Evolutionary conservation across 2,329 filamentous ascomycete species (phyloP), one percentile per base, ranked within the genome.

Genomic region (Ophiostoma quercus): DNA sequence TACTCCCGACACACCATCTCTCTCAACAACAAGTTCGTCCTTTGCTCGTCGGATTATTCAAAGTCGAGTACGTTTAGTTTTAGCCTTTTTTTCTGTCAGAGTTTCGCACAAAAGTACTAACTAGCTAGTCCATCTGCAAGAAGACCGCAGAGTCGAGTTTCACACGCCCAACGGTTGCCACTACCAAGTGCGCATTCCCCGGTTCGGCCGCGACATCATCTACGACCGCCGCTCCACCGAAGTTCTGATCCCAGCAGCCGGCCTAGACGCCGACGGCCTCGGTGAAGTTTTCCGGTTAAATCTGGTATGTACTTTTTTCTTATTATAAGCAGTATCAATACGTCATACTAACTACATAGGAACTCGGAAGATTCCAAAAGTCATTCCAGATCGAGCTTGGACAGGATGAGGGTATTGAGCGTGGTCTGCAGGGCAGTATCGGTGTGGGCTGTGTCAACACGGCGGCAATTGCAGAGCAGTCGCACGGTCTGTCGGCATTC

Each of bases 231-330:
- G 88, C 67, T 90, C 90, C 2, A 89, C 94, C 1, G 95, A 99
- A 77, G 92, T 92, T 4, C 84, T 98, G 22, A 83, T 99, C 22
- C 94, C 95, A 0, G 84, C 94, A 0, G 94, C 97, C 0, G 95
- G 95, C 7, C 86, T 97, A 22, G 95, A 96, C 76, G 82, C 85
- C 1, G 92, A 97, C 71, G 92, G 93, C 7, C 88, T 89, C 79
- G 95, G 94, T 71, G 95, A 99, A 76, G 94, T 97, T 0, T 99
- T 95, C 77, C 85, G 95, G 9, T 81, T 99, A 75, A 98, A 98
- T 76, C 83, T 99, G 29, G 73, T 74, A 68, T 22, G 73, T 16
- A 2, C 1, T 5, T 2, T 16, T 37, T 34, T 1, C 8, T 34
- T 22, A 6, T 62, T 16, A 29, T 29, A 29, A 29, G 25, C 25